A percentile compares a stretch with the other conserved stretches of the same genome.
Conservation (phyloP, 345 rosid species). For the Dipteronia dyeriana region DNA sequence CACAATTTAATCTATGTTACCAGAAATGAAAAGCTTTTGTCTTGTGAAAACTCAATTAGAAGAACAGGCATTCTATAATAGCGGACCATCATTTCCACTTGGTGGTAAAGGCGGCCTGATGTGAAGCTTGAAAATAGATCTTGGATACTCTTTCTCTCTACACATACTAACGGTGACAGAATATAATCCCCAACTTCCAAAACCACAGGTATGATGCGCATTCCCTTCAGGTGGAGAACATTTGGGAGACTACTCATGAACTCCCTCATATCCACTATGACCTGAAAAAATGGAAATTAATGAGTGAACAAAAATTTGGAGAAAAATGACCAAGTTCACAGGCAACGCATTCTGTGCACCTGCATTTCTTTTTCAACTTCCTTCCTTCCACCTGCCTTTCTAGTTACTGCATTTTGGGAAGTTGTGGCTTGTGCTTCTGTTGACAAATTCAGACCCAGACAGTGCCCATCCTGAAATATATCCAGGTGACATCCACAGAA, state of each 20-base stretch:
- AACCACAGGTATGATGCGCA: conserved; percentile 86
- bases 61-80: conserved; percentile 95
- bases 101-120: conserved; percentile 92
- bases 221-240: conserved; percentile 95
- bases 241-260: conserved; percentile 99
- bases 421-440: conserved; percentile 59
- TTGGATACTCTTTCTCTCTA: conserved; percentile 93
- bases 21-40: conserved; percentile 99
- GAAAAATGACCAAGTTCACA: conserved; percentile 15
- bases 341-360: conserved; percentile 37
- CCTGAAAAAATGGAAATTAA: conserved; percentile 39
- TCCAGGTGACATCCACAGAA: conserved; percentile 15
- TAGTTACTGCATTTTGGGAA: conserved; percentile 77
- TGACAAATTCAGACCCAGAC: conserved; percentile 57
- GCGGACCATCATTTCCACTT: conserved; percentile 88
- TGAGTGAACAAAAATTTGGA: not conserved
- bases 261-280: conserved; percentile 98
- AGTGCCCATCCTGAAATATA: conserved; percentile 61
- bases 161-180: conserved; percentile 82
- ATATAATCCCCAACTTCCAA: conserved; percentile 96
- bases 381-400: conserved; percentile 96
- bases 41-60: conserved; percentile 94
- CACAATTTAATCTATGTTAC: conserved; percentile 35
- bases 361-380: conserved; percentile 87
- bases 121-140: conserved; percentile 96